These are phyloP conservation scores for Plantago coronopus DNA, from an alignment of 305 asterid species.

Conservation along the genomic window DNA sequence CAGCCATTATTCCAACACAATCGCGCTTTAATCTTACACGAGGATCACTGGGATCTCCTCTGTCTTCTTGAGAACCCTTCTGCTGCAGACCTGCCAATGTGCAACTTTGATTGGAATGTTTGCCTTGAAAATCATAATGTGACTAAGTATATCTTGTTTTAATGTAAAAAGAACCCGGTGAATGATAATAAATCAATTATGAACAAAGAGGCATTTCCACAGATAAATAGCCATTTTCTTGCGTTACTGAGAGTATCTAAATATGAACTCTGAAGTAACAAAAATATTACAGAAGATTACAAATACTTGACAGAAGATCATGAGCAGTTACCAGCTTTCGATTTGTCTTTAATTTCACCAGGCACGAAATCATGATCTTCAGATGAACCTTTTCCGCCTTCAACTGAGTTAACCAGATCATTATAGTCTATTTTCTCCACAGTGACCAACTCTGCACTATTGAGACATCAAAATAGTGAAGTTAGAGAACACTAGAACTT, in stretches of 20 bases:
- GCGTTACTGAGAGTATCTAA: neutral
- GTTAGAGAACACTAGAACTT: neutral
- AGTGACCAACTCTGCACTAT: slow-evolving; percentile 76
- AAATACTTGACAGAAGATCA: slow-evolving; percentile 8
- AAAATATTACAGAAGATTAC: neutral
- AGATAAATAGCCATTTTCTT: too few species aligned
- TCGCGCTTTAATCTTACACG: slow-evolving; percentile 85
- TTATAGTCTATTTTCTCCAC: slow-evolving; percentile 80
- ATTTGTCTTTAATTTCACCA: slow-evolving; percentile 31
- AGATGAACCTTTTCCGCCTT: slow-evolving; percentile 36
- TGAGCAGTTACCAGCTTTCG: slow-evolving; percentile 38
- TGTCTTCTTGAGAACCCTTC: slow-evolving; percentile 35
- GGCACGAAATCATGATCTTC: slow-evolving; percentile 23
- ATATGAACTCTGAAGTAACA: neutral
- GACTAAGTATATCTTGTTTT: too few species aligned
- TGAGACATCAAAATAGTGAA: slow-evolving; percentile 22
- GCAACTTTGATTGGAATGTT: neutral
- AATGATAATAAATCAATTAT: neutral
- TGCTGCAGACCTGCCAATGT: slow-evolving; percentile 32
- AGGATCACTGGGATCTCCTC: slow-evolving; percentile 74
- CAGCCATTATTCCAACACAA: slow-evolving; percentile 86
- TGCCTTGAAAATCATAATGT: too few species aligned
- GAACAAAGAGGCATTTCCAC: too few species aligned
- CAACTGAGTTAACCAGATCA: slow-evolving; percentile 60
- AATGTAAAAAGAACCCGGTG: too few species aligned